A percentile compares a stretch with the other conserved stretches of the same genome.
phyloP scores from a whole-genome alignment of 495 filamentous ascomycete genomes.

The Daldinia concentrica region DNA sequence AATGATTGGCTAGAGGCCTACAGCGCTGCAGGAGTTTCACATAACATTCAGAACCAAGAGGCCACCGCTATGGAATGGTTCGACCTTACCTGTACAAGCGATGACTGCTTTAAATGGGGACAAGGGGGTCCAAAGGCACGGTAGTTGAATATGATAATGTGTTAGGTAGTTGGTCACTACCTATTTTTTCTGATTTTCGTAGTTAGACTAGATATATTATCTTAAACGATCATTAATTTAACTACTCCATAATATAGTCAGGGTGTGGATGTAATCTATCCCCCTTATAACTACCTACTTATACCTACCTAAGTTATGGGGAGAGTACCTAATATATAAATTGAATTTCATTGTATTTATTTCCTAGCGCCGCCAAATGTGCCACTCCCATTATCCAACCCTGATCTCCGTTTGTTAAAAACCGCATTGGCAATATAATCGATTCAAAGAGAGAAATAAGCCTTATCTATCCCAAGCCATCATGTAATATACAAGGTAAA shows the following conservation, averaged over 20 bases:
- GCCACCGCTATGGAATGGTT: constrained; percentile 62
- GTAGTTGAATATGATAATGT: not conserved
- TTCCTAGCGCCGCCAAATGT: no score
- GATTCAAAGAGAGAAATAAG: not conserved
- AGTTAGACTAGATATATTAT: no score
- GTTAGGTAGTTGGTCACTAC: not conserved
- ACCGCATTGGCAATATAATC: no score
- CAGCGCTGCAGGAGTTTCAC: constrained; percentile 59
- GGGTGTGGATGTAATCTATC: no score
- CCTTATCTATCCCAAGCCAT: not conserved
- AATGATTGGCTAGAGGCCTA: constrained; percentile 58
- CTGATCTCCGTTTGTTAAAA: no score
- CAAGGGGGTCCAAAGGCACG: constrained; percentile 22
- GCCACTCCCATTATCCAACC: no score
- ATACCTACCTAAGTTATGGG: no score
- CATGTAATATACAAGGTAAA: constrained; percentile 1
- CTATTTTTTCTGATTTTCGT: not conserved
- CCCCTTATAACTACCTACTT: no score
- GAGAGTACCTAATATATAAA: no score
- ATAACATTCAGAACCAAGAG: constrained; percentile 61
- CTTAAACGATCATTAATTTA: no score
- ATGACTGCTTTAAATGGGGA: constrained; percentile 54
- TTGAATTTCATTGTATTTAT: no score
- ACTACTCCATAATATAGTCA: no score
- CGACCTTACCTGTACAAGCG: constrained; percentile 48